Percentiles rank a stretch among this genome's conserved stretches.
Conservation (phyloP, 108 stramenopile genomes). For the Stephanodiscus triporus region DNA sequence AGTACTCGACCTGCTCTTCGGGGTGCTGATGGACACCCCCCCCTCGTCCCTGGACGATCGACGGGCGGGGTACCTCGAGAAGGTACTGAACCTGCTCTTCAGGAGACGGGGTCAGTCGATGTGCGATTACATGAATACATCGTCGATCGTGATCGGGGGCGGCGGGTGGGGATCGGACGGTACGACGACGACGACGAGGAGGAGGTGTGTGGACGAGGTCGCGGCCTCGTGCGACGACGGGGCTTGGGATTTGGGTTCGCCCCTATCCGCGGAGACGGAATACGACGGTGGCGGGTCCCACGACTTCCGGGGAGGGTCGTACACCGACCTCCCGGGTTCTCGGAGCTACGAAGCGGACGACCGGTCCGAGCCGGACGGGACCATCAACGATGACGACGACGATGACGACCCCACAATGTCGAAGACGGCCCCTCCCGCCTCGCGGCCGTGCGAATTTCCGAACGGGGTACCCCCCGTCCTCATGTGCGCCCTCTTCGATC, state of each 20-base stretch:
- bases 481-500: conserved; percentile 84
- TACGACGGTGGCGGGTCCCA: neutral
- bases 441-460: no score
- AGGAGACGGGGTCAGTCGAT: conserved; percentile 64
- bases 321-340: neutral
- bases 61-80: conserved; percentile 96
- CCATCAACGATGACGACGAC: neutral
- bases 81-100: conserved; percentile 80
- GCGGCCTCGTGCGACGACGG: conserved; percentile 21
- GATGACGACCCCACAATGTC: neutral
- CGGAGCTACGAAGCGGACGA: neutral
- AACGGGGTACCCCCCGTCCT: conserved; percentile 64
- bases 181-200: neutral
- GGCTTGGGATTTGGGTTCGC: neutral
- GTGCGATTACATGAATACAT: conserved; percentile 71
- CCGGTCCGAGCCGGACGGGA: no score
- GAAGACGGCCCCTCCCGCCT: neutral
- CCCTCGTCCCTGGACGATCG: conserved; percentile 83
- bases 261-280: neutral
- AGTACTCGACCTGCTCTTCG: conserved; percentile 80
- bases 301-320: neutral
- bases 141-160: conserved; percentile 10
- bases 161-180: neutral
- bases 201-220: conserved; percentile 9
- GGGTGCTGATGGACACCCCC: conserved; percentile 70